phyloP scores from a whole-genome alignment of 352 stramenopile species.

The Globisporangium lucens region DNA sequence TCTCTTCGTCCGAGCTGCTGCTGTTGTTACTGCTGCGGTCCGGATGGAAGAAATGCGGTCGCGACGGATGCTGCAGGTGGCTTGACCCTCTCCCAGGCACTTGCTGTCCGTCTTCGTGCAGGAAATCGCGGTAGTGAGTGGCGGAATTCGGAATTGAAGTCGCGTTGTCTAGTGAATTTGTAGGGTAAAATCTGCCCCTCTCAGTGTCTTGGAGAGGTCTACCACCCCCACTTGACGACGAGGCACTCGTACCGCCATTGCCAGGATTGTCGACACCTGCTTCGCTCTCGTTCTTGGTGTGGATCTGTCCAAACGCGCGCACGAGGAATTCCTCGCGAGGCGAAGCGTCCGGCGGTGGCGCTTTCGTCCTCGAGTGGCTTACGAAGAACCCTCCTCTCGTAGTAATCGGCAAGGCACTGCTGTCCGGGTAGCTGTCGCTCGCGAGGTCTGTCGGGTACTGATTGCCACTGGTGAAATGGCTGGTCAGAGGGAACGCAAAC shows the following conservation, averaged over 20 bases:
- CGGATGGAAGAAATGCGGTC: constrained; percentile 4
- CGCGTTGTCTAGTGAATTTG: neutral
- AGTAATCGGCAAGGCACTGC: neutral
- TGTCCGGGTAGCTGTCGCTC: neutral
- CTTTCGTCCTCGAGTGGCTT: neutral
- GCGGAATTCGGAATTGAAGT: neutral
- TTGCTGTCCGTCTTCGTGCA: neutral
- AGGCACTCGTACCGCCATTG: neutral
- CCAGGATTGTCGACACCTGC: neutral
- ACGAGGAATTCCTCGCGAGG: constrained; percentile 68
- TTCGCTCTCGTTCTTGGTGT: constrained; percentile 8
- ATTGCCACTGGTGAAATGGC: neutral
- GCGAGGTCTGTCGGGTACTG: neutral
- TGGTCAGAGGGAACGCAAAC: constrained; percentile 3
- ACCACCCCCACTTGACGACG: no score
- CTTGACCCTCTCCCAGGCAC: neutral
- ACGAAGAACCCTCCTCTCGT: neutral
- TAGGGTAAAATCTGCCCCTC: neutral
- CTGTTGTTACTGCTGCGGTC: neutral
- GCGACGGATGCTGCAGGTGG: constrained; percentile 1
- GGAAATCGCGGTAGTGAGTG: neutral
- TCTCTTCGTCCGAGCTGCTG: constrained; percentile 1
- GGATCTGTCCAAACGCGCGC: constrained; percentile 65
- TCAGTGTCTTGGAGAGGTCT: neutral
- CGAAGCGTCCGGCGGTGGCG: constrained; percentile 35